Evolutionary conservation across 1,284 basidiomycete species (phyloP).

Genomic region (Termitomyces sp.): DNA sequence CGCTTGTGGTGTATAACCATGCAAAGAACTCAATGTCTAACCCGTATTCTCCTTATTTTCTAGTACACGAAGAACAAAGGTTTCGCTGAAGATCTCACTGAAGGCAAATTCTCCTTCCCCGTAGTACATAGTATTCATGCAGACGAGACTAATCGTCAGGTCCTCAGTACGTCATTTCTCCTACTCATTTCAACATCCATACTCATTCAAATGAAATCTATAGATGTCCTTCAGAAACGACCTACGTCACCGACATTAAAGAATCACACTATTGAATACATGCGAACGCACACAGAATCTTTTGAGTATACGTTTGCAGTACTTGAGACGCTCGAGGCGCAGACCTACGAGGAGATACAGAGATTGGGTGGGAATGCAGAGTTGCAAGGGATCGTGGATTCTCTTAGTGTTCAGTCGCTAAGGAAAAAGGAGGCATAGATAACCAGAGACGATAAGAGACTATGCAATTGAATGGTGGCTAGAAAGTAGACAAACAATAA

Average conservation of each 20-base stretch:
- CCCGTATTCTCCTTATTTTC: not conserved
- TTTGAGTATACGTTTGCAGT: conserved; percentile 74
- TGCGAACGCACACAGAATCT: conserved; percentile 50
- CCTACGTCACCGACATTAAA: not conserved
- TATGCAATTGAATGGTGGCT: not conserved
- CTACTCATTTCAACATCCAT: conserved; percentile 49
- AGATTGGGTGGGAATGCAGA: conserved; percentile 55
- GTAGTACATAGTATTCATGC: conserved; percentile 85
- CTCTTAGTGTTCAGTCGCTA: conserved; percentile 3
- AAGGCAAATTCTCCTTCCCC: conserved; percentile 98
- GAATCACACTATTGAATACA: not conserved
- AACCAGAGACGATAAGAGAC: not conserved
- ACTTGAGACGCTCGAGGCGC: conserved; percentile 48
- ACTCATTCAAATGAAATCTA: conserved; percentile 37
- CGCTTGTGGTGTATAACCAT: not conserved
- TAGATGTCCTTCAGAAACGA: conserved; percentile 3
- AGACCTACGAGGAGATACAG: conserved; percentile 50
- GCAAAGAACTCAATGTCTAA: not conserved
- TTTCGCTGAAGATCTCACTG: conserved; percentile 90
- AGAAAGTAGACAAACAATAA: not conserved
- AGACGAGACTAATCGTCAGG: conserved; percentile 67
- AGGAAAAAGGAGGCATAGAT: not conserved
- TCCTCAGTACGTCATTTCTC: conserved; percentile 62
- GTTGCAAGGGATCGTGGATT: conserved; percentile 24
- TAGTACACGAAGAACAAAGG: conserved; percentile 92